A percentile compares a stretch with the other conserved stretches of the same genome.
phyloP scores from a whole-genome alignment of 768 basidiomycete species.

The Gymnopilus junonius region DNA sequence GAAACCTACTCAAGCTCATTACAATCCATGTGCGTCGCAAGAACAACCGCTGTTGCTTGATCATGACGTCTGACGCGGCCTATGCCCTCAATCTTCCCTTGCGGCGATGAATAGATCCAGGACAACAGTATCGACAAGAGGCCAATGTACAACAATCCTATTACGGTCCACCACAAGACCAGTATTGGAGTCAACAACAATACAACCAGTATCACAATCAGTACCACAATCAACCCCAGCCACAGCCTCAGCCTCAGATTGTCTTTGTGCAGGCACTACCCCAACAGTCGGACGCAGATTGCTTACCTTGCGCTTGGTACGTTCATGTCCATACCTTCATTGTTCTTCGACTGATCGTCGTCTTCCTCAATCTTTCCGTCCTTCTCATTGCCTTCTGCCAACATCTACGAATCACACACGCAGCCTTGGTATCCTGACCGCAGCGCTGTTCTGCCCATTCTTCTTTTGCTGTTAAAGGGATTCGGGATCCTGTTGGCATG shows the following conservation, averaged over 20 bases:
- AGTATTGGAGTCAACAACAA: slow-evolving; percentile 6
- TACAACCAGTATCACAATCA: slow-evolving; percentile 1
- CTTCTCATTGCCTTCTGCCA: background rate
- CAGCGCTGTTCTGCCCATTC: slow-evolving; percentile 20
- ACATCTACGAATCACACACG: slow-evolving; percentile 8
- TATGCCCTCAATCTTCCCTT: no score
- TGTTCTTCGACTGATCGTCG: background rate
- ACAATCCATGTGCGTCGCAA: slow-evolving; percentile 14
- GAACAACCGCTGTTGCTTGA: no score
- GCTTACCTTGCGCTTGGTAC: slow-evolving; percentile 21
- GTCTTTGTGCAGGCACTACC: slow-evolving; percentile 18
- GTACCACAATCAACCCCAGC: no score
- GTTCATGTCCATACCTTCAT: background rate
- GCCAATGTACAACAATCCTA: background rate
- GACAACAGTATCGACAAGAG: background rate
- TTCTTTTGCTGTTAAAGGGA: slow-evolving; percentile 12
- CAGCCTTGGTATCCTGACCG: slow-evolving; percentile 5
- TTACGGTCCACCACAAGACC: slow-evolving; percentile 2
- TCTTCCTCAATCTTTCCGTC: background rate
- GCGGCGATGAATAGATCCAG: background rate
- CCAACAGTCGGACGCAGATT: slow-evolving; percentile 3
- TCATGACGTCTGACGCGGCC: no score
- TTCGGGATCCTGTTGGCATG: background rate
- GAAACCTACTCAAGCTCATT: slow-evolving; percentile 20
- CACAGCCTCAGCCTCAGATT: slow-evolving; percentile 20